phyloP scores from a whole-genome alignment of 2,329 filamentous ascomycete genomes.

The Aspergillus novofumigatus region DNA sequence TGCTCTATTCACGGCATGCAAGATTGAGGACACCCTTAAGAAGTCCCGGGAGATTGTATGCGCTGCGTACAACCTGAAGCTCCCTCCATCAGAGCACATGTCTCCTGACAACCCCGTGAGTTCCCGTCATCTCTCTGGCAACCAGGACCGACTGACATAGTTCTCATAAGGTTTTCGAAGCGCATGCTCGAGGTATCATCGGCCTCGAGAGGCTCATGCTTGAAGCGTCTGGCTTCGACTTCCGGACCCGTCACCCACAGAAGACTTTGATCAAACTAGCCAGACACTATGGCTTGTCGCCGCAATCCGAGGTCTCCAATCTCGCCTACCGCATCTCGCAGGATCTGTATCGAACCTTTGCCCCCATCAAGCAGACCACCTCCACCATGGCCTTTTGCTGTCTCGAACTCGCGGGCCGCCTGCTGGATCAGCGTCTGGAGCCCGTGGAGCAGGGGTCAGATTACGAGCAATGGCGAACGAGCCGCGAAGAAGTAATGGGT shows the following conservation, averaged over 20 bases:
- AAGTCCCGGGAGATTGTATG: slow-evolving; percentile 92
- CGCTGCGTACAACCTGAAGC: slow-evolving; percentile 81
- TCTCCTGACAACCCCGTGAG: slow-evolving; percentile 78
- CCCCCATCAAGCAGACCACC: slow-evolving; percentile 83
- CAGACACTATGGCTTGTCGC: slow-evolving; percentile 54
- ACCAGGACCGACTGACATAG: neutral
- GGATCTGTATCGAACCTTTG: slow-evolving; percentile 90
- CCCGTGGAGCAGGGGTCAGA: slow-evolving; percentile 44
- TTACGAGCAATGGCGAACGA: slow-evolving; percentile 49
- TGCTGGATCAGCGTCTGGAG: slow-evolving; percentile 57
- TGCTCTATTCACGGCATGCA: slow-evolving; percentile 87
- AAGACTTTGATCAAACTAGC: slow-evolving; percentile 77
- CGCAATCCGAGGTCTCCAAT: slow-evolving; percentile 53
- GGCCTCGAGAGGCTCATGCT: slow-evolving; percentile 89
- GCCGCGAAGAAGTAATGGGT: slow-evolving; percentile 47
- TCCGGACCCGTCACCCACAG: slow-evolving; percentile 82
- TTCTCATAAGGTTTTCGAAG: slow-evolving; percentile 69
- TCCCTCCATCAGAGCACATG: slow-evolving; percentile 60
- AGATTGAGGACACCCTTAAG: slow-evolving; percentile 96
- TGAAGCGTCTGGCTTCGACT: slow-evolving; percentile 90
- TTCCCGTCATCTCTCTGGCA: neutral
- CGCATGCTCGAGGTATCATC: slow-evolving; percentile 73
- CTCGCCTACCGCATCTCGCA: slow-evolving; percentile 77
- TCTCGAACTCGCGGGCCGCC: slow-evolving; percentile 71
- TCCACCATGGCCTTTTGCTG: slow-evolving; percentile 80